Evolutionary conservation across 176 grass and related monocot genomes (phyloP), one percentile per base, ranked within the genome.

Genomic region (Thalia dealbata): DNA sequence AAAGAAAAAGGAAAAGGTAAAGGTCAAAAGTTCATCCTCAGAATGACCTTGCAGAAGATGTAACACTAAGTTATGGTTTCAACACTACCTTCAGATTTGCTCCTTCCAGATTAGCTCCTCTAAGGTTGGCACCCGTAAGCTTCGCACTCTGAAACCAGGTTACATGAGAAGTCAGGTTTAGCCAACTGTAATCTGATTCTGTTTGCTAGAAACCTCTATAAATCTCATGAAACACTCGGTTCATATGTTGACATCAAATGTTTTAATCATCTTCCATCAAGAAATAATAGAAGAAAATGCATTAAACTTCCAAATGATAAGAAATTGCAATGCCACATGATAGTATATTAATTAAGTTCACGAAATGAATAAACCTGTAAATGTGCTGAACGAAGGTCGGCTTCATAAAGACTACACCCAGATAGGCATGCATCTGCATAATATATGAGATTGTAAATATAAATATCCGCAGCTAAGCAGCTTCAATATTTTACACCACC

Each of bases 61-160:
- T 1, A 48, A 48, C 1, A 48, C 45, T 48, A 48, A 8, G 11
- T 10, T 48, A 38, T 38, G 32, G 32, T 38, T 38, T 38, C 32
- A 4, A 38, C 32, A 74, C 78, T 89, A 96, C 92, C 89, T 92
- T 96, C 29, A 96, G 89, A 90, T 96, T 96, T 15, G 89, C 92
- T 63, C 86, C 92, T 96, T 96, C 92, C 74, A 96, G 84, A 74
- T 96, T 92, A 81, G 92, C 92, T 75, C 76, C 86, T 80, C 62
- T 83, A 29, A 96, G 80, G 30, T 90, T 83, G 27, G 89, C 89
- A 80, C 29, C 75, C 50, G 45, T 78, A 74, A 96, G 84, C 9
- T 96, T 83, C 52, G 89, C 87, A 86, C 76, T 85, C 92, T 96
- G 78, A 81, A 90, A 89, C 1, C 2, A 77, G 41, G 75, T 52